phyloP scores from a whole-genome alignment of 768 basidiomycete genomes.

The Leccinellum albellum region DNA sequence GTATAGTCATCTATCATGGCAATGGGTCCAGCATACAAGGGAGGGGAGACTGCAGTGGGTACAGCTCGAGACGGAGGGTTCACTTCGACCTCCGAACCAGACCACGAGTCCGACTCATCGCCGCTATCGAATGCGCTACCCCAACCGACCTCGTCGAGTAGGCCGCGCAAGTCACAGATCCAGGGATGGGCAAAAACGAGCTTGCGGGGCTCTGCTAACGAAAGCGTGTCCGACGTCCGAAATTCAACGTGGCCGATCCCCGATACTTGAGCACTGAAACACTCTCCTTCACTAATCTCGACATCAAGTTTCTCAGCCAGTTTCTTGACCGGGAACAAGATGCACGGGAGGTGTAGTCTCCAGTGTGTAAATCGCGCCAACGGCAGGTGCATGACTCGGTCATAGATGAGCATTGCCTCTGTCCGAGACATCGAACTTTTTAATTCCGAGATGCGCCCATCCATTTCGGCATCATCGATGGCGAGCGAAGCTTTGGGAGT shows the following conservation, averaged over 20 bases:
- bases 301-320: neutral
- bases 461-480: neutral
- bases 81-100: neutral
- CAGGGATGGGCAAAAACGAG: conserved; percentile 10
- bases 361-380: neutral
- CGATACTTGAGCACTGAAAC: conserved; percentile 1
- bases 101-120: neutral
- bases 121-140: neutral
- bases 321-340: neutral
- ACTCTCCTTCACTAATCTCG: neutral
- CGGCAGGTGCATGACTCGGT: neutral
- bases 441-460: neutral
- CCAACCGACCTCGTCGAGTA: neutral
- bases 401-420: neutral
- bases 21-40: neutral
- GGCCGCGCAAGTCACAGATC: conserved; percentile 6
- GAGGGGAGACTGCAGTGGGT: neutral
- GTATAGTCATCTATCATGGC: neutral
- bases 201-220: neutral
- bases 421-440: neutral
- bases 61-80: neutral
- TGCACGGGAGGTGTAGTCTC: conserved; percentile 8
- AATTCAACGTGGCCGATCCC: conserved; percentile 5
- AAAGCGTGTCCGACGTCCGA: neutral
- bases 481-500: neutral